Conservation (phyloP, 2,329 filamentous ascomycete genomes). For the Emergomyces orientalis region DNA sequence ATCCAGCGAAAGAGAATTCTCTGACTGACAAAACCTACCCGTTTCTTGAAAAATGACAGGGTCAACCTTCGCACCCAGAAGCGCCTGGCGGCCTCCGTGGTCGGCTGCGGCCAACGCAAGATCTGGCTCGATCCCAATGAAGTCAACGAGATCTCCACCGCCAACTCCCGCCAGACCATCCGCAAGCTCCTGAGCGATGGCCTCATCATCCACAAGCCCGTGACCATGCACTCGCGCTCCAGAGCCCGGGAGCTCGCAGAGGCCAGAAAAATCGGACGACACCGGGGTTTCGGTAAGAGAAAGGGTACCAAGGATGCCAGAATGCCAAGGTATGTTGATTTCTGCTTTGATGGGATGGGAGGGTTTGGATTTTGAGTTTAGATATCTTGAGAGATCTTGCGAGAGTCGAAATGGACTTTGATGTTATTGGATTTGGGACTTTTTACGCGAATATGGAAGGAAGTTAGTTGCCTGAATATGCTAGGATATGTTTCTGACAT, state of each 20-base stretch:
- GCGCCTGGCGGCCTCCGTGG: slow-evolving; percentile 97
- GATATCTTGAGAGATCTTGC: background rate
- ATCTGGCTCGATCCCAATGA: slow-evolving; percentile 99
- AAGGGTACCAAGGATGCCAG: slow-evolving; percentile 99
- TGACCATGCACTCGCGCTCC: slow-evolving; percentile 98
- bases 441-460: background rate
- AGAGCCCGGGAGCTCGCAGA: slow-evolving; percentile 92
- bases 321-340: slow-evolving; percentile 79
- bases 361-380: background rate
- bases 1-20: slow-evolving; percentile 21
- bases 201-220: slow-evolving; percentile 99
- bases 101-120: slow-evolving; percentile 99
- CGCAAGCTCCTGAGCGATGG: slow-evolving; percentile 99
- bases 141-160: slow-evolving; percentile 98
- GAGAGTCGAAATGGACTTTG: background rate
- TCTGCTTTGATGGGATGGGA: background rate
- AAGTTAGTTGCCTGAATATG: background rate
- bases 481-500: slow-evolving; percentile 14
- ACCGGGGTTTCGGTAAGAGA: slow-evolving; percentile 99
- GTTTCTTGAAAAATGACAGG: slow-evolving; percentile 48
- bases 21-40: slow-evolving; percentile 12
- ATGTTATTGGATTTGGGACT: background rate
- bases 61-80: slow-evolving; percentile 99
- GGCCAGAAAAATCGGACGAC: slow-evolving; percentile 87
- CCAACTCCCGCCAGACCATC: slow-evolving; percentile 99